Base-by-base conservation (phyloP, 148 eudicot species). In the Pharnaceum exiguum region DNA sequence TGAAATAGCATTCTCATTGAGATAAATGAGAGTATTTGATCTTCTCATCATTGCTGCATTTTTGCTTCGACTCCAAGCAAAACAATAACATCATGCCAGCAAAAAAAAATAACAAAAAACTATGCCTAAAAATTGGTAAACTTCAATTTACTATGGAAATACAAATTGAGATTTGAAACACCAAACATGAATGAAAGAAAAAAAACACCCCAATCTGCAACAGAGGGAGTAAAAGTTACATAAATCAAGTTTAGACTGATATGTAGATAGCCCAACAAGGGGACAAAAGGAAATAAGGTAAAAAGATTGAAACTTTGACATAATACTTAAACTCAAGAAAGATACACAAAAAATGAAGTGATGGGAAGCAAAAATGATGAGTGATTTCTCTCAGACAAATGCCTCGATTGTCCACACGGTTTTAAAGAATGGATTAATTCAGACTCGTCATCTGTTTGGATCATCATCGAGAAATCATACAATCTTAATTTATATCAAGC, bases 21-120 rank as follows among this genome's bases (percentile, higher is more conserved):
- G 27, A n/a, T n/a, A 30, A 12, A 37, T 54, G 56, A 60, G 55
- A 68, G 60, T 53, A 22, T 45, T 54, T 38, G 23, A 45, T 54
- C n/a, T 66, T 37, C n/a, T 60, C 72, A 69, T 69, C 73, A 69
- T 69, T 17, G 73, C 73, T 69, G 73, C 67, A 33, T 53, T 60
- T 49, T 51, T 9, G 12, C 59, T 59, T 59, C 65, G 23, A 33
- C 23, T 25, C 45, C 13, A 67, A 67, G 59, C 29, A 10, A 59
- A 50, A 10, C 30, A 31, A 15, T 17, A 12, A 3, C 1, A 3
- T 22, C n/a, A 2, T 6, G 13, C 5, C 25, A 25, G 17, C 17
- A 29, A 21, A 1, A 32, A 36, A 60, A 22, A 10, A 10, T 1
- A 18, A 32, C 16, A 26, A 26, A 26, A 23, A n/a, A n/a, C n/a